These are phyloP conservation scores for Trifolium subterraneum DNA, from an alignment of 306 rosid species.

Conservation along the genomic window DNA sequence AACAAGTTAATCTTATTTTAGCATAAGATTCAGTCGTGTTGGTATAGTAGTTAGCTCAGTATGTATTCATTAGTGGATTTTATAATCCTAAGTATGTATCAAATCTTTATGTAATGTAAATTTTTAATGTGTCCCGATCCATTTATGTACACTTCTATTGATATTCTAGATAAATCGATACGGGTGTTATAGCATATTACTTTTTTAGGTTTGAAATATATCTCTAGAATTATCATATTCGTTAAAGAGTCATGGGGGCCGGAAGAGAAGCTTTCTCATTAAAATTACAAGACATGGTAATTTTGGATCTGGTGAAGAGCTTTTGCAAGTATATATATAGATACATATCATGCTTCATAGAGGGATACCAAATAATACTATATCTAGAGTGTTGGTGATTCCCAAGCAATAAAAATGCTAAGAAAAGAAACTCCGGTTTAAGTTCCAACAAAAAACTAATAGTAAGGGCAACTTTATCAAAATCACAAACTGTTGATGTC, in stretches of 20 bases:
- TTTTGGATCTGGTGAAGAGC: conserved; percentile 29
- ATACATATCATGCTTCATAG: conserved; percentile 2
- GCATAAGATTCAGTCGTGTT: no score
- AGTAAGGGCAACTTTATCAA: conserved; percentile 24
- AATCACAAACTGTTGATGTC: not conserved
- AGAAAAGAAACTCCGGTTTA: conserved; percentile 16
- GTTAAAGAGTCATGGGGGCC: no score
- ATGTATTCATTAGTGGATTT: no score
- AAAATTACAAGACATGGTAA: not conserved
- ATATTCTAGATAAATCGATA: no score
- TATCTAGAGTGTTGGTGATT: conserved; percentile 1
- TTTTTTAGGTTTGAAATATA: conserved; percentile 23
- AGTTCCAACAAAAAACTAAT: conserved; percentile 4
- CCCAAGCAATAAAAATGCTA: conserved; percentile 20
- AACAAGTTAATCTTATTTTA: no score
- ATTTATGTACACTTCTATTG: no score
- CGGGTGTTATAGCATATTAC: no score
- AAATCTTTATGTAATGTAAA: no score
- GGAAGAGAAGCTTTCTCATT: no score
- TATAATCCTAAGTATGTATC: no score
- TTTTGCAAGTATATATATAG: conserved; percentile 16
- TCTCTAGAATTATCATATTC: conserved; percentile 16
- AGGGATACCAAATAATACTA: not conserved
- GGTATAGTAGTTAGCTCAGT: no score
- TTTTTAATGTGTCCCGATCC: no score